phyloP scores from a whole-genome alignment of 805 yeast species.

The Yarrowia porcina region DNA sequence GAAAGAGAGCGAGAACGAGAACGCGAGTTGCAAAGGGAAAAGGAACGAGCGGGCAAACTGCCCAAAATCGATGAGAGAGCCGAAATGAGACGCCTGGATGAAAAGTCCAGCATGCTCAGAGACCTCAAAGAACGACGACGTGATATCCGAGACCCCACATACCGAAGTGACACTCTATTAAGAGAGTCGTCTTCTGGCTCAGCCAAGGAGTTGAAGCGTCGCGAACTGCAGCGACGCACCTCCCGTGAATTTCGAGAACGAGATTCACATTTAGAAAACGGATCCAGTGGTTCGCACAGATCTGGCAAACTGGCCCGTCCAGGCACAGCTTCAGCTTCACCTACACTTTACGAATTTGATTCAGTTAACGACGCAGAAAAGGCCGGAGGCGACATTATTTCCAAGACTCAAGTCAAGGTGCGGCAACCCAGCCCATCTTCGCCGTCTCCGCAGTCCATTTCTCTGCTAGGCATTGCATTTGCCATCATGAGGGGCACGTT shows the following conservation, averaged over 20 bases:
- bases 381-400: conserved; percentile 24
- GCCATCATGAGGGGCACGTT: conserved; percentile 16
- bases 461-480: conserved; percentile 14
- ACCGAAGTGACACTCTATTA: not conserved
- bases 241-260: conserved; percentile 17
- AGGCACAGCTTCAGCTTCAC: conserved; percentile 18
- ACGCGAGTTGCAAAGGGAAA: not conserved
- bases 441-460: conserved; percentile 12
- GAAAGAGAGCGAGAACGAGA: conserved; percentile 8
- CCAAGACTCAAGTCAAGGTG: conserved; percentile 15
- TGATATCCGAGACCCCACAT: conserved; percentile 4
- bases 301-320: conserved; percentile 6
- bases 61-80: conserved; percentile 15
- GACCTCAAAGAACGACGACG: conserved; percentile 3
- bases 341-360: conserved; percentile 13
- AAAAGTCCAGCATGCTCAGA: not conserved
- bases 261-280: conserved; percentile 12
- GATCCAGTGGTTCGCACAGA: not conserved
- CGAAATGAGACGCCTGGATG: not conserved
- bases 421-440: not conserved
- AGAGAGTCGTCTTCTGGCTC: conserved; percentile 21
- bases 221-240: conserved; percentile 6
- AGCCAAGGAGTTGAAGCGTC: conserved; percentile 16
- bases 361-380: conserved; percentile 26
- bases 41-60: not conserved